A percentile compares a stretch with the other conserved stretches of the same genome.
These are phyloP conservation scores for Pisolithus sp. DNA, from an alignment of 768 basidiomycete genomes.

Conservation along the genomic window DNA sequence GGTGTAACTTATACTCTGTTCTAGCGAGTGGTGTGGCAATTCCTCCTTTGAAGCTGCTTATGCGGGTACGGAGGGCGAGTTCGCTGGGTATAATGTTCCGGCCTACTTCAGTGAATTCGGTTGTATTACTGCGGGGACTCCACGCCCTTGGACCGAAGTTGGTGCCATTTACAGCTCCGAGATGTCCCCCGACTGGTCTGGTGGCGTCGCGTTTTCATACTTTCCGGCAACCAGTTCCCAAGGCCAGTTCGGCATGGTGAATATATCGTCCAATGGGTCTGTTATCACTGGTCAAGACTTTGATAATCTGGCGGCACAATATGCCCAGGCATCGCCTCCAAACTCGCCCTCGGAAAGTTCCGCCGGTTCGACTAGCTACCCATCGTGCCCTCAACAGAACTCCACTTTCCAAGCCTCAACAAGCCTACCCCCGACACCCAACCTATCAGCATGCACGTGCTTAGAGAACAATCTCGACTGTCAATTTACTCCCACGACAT, in stretches of 20 bases:
- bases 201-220: conserved; percentile 85
- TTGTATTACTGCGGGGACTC: conserved; percentile 47
- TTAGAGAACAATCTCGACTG: conserved; percentile 64
- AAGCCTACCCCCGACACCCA: conserved; percentile 78
- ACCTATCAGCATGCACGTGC: conserved; percentile 74
- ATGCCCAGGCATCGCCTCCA: conserved; percentile 47
- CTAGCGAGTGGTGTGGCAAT: conserved; percentile 78
- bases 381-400: conserved; percentile 58
- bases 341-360: conserved; percentile 55
- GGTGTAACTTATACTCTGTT: conserved; percentile 8
- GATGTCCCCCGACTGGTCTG: conserved; percentile 80
- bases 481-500: conserved; percentile 57
- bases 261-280: conserved; percentile 59
- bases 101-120: conserved; percentile 92
- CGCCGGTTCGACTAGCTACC: conserved; percentile 45
- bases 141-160: conserved; percentile 79
- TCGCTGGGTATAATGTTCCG: conserved; percentile 61
- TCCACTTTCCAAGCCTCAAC: conserved; percentile 58
- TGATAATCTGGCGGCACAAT: conserved; percentile 55
- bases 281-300: conserved; percentile 70
- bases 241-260: conserved; percentile 84
- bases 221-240: conserved; percentile 72
- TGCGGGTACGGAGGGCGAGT: conserved; percentile 46
- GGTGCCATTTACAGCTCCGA: conserved; percentile 61
- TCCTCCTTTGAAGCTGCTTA: conserved; percentile 54